Conservation (phyloP, 2,329 filamentous ascomycete species). For the Trichoderma citrinoviride region DNA sequence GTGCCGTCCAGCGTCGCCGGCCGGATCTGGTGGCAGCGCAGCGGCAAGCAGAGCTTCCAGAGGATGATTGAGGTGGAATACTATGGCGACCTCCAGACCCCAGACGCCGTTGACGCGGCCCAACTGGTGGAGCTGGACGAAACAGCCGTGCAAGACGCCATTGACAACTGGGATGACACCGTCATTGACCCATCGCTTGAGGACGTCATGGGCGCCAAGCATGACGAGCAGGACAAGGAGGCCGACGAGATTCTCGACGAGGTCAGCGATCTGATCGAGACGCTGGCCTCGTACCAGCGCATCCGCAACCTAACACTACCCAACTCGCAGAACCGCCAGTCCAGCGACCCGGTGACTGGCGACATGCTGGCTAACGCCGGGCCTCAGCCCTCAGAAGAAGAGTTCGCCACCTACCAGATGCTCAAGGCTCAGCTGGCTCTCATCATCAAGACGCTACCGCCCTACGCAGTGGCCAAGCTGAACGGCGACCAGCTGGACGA, state of each 20-base stretch:
- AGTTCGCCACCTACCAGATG: conserved; percentile 63
- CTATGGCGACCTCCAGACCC: conserved; percentile 41
- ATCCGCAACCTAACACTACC: conserved; percentile 71
- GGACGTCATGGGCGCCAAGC: conserved; percentile 50
- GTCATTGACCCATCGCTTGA: conserved; percentile 58
- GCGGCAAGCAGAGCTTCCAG: conserved; percentile 64
- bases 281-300: conserved; percentile 72
- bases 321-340: conserved; percentile 60
- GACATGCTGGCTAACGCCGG: conserved; percentile 67
- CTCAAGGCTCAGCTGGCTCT: conserved; percentile 72
- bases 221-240: conserved; percentile 62
- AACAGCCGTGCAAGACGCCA: conserved; percentile 50
- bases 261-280: conserved; percentile 73
- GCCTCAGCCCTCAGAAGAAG: conserved; percentile 64
- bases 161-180: conserved; percentile 58
- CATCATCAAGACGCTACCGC: conserved; percentile 73
- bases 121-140: conserved; percentile 49
- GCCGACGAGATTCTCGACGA: conserved; percentile 68
- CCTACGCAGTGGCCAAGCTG: conserved; percentile 81
- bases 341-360: conserved; percentile 60
- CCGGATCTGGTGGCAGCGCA: conserved; percentile 73
- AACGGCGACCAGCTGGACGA: conserved; percentile 83
- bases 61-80: conserved; percentile 57
- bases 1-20: conserved; percentile 65
- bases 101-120: conserved; percentile 36